A percentile compares a stretch with the other conserved stretches of the same genome.
Evolutionary conservation across 257 asterid genomes (phyloP).

Genomic region (Solanum verrucosum): DNA sequence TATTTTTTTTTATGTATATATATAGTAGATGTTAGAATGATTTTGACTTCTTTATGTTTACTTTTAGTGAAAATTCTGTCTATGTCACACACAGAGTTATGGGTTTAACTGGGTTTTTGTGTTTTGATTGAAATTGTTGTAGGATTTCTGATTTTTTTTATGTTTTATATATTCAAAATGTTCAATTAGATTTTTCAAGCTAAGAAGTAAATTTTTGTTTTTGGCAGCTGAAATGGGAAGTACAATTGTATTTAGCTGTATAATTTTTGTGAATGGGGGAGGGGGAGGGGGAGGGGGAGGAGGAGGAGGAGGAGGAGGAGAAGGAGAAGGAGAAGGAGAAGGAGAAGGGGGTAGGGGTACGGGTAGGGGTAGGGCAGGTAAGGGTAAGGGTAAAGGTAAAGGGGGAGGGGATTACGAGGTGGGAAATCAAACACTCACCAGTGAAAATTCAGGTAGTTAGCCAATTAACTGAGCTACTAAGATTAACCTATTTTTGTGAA

Average conservation of each 20-base stretch:
- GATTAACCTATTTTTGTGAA: background rate
- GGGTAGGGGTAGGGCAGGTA: background rate
- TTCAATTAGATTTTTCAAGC: background rate
- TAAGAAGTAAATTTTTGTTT: background rate
- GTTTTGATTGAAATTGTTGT: background rate
- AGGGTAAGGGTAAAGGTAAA: background rate
- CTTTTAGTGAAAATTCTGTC: background rate
- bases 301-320: too few relatives aligned
- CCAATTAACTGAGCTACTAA: background rate
- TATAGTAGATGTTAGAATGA: background rate
- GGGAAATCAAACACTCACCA: background rate
- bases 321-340: fast-evolving
- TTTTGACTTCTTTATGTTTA: background rate
- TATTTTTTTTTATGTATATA: background rate
- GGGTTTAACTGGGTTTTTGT: background rate
- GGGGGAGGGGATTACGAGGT: background rate
- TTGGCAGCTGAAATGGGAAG: background rate
- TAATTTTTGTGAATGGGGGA: background rate
- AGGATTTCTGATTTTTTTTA: background rate
- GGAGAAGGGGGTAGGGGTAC: background rate
- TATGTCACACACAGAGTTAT: background rate
- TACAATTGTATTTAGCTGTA: background rate
- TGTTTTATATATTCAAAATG: background rate
- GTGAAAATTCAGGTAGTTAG: background rate
- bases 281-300: too few relatives aligned